Base-by-base conservation (phyloP, 371 early-diverging fungal species). In the Mucor sp. region DNA sequence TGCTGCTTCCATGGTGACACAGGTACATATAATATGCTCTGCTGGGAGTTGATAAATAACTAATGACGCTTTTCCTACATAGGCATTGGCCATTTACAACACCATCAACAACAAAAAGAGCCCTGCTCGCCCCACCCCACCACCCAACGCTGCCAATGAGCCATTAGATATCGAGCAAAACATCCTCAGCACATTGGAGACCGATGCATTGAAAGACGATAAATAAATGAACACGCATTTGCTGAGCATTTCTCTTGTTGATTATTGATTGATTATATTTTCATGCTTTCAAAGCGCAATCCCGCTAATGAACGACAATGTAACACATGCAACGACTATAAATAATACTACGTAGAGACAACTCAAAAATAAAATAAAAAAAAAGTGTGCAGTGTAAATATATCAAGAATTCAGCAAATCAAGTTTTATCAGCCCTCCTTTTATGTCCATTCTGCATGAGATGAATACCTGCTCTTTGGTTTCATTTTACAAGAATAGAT, bases 1-100 rank as follows among this genome's bases (percentile, higher is more conserved):
- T 70, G 90, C 93, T 35, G 89, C 90, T 23, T 81, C 87, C 15
- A 93, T 94, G 91, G 94, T 95, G 30, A 89, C 92, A 57, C 93
- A 94, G 87, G 93, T 78, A 77, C 6, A n/a, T n/a, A n/a, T n/a
- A n/a, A n/a, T n/a, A n/a, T n/a, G n/a, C n/a, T n/a, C n/a, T n/a
- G n/a, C n/a, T n/a, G n/a, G n/a, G n/a, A n/a, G n/a, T n/a, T n/a
- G n/a, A n/a, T n/a, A n/a, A n/a, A n/a, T n/a, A 6, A 17, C n/a
- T 56, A 6, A 56, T 32, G 30, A 1, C 6, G 15, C 28, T 30
- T 56, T 62, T 21, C 19, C 6, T 3, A 32, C 60, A 1, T 75
- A 85, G 83, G 86, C 87, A 19, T 68, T 86, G 70, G 79, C 81
- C 0, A 80, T 86, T 7, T 86, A 81, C 43, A 84, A 86, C 21